Evolutionary conservation across 2,329 filamentous ascomycete genomes (phyloP), one percentile per base, ranked within the genome.

Genomic region (Xylariaceae sp.): DNA sequence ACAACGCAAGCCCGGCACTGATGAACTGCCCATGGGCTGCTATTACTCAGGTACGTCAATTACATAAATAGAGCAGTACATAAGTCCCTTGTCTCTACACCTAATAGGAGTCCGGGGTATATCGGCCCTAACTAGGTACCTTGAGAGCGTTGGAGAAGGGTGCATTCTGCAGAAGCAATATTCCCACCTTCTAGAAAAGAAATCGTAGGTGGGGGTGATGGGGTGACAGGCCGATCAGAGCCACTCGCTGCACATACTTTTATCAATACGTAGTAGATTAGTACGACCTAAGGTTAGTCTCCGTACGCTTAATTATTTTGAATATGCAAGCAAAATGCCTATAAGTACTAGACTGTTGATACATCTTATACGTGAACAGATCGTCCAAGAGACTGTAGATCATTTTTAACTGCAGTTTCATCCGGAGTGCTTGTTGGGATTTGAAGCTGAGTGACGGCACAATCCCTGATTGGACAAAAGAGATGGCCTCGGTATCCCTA

Each of bases 101-200:
- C 9, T 48, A 42, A 43, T 52, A 53, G 44, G 47, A 20, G 40
- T 45, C 48, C 42, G 40, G 40, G 50, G 44, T 44, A 51, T 56
- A 58, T 61, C 52, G 47, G 52, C n/a, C 50, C 43, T 46, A 50
- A 48, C n/a, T n/a, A n/a, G n/a, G n/a, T n/a, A 49, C 19, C 50
- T 44, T 37, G n/a, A 23, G 49, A 44, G 40, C 19, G 40, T 53
- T 44, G 45, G 4, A 37, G 41, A 44, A n/a, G 46, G 51, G 45
- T 48, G 54, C 50, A 56, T 47, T 54, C 57, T 62, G 57, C 60
- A 62, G 54, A 60, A 54, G 32, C 32, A n/a, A 16, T 44, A 46
- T 56, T 57, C 56, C 60, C 52, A 62, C 60, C 60, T 62, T 62
- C 60, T 62, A 54, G 60, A 62, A 62, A 19, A 60, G 60, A 60